phyloP scores from a whole-genome alignment of 139 green algal genomes.

The Chlamydomonas sphaeroides region DNA sequence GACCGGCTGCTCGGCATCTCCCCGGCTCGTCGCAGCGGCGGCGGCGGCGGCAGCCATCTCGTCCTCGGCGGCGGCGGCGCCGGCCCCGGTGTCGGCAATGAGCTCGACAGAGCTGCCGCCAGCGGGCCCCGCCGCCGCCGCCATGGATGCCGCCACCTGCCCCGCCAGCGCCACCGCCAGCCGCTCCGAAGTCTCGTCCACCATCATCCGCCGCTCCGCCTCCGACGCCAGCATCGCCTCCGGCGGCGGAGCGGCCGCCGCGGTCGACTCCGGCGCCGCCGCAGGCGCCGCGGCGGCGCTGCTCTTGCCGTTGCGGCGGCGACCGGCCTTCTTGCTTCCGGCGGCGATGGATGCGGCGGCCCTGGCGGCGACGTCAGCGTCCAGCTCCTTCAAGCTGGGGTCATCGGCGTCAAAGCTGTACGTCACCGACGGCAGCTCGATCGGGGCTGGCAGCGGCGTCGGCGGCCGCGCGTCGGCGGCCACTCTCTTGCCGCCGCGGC shows the following conservation, averaged over 20 bases:
- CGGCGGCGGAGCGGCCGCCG: background rate
- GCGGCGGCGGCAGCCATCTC: no score
- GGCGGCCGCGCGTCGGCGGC: no score
- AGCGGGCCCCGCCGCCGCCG: background rate
- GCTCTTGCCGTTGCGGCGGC: no score
- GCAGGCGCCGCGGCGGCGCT: no score
- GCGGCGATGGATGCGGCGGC: no score
- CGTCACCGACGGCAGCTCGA: background rate
- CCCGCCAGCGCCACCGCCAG: conserved; percentile 16
- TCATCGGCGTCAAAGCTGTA: background rate
- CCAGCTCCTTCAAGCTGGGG: no score
- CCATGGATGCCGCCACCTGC: background rate
- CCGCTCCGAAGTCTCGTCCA: conserved; percentile 25
- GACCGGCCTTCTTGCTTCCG: no score
- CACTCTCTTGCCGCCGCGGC: no score
- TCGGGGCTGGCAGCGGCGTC: no score
- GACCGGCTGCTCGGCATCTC: background rate
- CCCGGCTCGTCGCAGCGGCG: no score
- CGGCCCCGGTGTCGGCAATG: background rate
- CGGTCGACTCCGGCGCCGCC: no score
- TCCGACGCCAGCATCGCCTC: conserved; percentile 3
- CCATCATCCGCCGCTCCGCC: conserved; percentile 8
- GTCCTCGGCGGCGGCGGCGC: background rate
- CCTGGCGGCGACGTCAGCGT: no score
- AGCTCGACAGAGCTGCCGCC: background rate